Evolutionary conservation across 2,329 filamentous ascomycete species (phyloP).

Genomic region (Exophiala lecanii-corni): DNA sequence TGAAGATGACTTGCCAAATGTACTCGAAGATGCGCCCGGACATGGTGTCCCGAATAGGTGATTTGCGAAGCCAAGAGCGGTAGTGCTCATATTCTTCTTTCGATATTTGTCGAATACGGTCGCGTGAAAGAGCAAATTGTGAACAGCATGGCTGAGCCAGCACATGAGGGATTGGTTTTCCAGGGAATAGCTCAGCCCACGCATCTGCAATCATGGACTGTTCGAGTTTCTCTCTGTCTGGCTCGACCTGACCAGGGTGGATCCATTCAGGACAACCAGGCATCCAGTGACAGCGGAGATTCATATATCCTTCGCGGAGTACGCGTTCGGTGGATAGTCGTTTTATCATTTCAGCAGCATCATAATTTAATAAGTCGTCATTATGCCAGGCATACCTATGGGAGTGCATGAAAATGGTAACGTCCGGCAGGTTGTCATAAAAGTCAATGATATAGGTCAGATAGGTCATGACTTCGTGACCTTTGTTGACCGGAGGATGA

Average conservation of each 20-base stretch:
- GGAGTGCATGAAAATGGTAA: constrained; percentile 57
- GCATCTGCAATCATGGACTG: constrained; percentile 43
- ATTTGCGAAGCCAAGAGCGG: constrained; percentile 58
- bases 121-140: constrained; percentile 58
- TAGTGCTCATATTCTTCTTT: constrained; percentile 52
- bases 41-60: constrained; percentile 51
- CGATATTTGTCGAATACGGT: constrained; percentile 52
- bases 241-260: constrained; percentile 40
- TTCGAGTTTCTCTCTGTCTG: constrained; percentile 42
- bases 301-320: constrained; percentile 53
- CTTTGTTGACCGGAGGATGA: constrained; percentile 55
- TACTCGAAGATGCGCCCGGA: constrained; percentile 61
- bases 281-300: constrained; percentile 54
- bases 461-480: constrained; percentile 60
- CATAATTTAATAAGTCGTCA: constrained; percentile 48
- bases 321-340: constrained; percentile 50
- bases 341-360: constrained; percentile 48
- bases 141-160: constrained; percentile 60
- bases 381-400: constrained; percentile 58
- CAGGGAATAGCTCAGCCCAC: constrained; percentile 46
- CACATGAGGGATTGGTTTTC: constrained; percentile 41
- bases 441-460: constrained; percentile 60
- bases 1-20: constrained; percentile 60
- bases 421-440: constrained; percentile 55
- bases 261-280: constrained; percentile 59